Evolutionary conservation across 768 basidiomycete genomes (phyloP).

Genomic region (Boletus rubroflammeus): DNA sequence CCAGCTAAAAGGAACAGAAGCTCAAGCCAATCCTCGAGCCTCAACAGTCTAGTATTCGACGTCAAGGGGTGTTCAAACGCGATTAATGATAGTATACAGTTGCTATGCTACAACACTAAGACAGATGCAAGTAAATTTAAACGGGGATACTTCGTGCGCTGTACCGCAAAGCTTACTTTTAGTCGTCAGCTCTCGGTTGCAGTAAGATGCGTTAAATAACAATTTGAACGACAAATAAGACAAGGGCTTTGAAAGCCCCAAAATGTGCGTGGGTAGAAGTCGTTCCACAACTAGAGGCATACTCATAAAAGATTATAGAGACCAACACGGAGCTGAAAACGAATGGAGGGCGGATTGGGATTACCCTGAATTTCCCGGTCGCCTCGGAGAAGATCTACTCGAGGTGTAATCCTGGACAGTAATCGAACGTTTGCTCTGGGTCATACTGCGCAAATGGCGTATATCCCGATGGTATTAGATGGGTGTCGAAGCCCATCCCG

Average conservation of each 20-base stretch:
- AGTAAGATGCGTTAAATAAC: slow-evolving; percentile 4
- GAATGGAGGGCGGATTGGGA: background rate
- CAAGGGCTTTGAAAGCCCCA: background rate
- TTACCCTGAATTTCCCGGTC: background rate
- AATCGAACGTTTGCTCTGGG: slow-evolving; percentile 27
- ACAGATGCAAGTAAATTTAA: slow-evolving; percentile 13
- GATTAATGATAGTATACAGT: slow-evolving; percentile 17
- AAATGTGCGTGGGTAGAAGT: slow-evolving; percentile 14
- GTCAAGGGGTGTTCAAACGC: slow-evolving; percentile 1
- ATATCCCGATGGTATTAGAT: slow-evolving; percentile 25
- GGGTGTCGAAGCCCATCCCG: slow-evolving; percentile 23
- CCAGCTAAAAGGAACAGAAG: background rate
- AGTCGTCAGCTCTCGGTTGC: slow-evolving; percentile 1
- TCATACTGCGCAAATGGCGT: slow-evolving; percentile 29
- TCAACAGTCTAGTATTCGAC: background rate
- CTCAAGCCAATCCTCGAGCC: background rate
- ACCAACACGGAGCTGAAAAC: background rate
- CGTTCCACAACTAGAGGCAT: slow-evolving; percentile 11
- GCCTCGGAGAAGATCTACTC: slow-evolving; percentile 15
- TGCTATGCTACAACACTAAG: slow-evolving; percentile 24
- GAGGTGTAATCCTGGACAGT: slow-evolving; percentile 26
- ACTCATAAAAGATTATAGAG: slow-evolving; percentile 8
- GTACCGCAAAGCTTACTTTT: slow-evolving; percentile 8
- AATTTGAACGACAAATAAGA: background rate
- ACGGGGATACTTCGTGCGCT: background rate